Conservation (phyloP, 2,329 filamentous ascomycete genomes). For the Cephalotrichum gorgonifer region DNA sequence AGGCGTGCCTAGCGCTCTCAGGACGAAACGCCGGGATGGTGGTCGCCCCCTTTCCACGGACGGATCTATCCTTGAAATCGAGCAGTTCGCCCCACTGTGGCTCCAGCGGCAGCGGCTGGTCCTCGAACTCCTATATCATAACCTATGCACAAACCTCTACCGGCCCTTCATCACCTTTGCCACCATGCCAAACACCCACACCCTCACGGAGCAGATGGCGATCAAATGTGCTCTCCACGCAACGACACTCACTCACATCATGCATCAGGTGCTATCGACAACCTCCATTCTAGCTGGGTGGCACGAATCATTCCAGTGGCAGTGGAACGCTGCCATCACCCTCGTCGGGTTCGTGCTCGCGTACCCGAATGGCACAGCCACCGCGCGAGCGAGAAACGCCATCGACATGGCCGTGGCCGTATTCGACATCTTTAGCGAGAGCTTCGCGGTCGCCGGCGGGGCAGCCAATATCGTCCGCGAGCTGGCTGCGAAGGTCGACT, state of each 20-base stretch:
- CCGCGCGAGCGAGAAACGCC: neutral
- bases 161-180: constrained; percentile 28
- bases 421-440: neutral
- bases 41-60: constrained; percentile 27
- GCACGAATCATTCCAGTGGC: constrained; percentile 17
- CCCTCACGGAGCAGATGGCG: constrained; percentile 14
- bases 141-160: constrained; percentile 24
- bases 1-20: neutral
- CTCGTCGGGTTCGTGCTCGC: neutral
- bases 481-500: neutral
- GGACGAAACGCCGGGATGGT: constrained; percentile 18
- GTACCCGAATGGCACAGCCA: neutral
- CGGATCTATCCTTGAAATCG: constrained; percentile 16
- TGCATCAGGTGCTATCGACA: constrained; percentile 15
- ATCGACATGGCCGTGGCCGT: neutral
- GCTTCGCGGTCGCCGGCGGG: neutral
- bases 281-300: constrained; percentile 17
- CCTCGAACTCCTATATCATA: constrained; percentile 32
- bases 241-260: constrained; percentile 15
- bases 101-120: constrained; percentile 28
- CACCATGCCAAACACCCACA: constrained; percentile 2
- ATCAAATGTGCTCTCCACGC: constrained; percentile 15
- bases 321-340: constrained; percentile 12
- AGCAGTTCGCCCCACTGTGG: constrained; percentile 26
- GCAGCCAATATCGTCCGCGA: neutral